Conservation (phyloP, 2,329 filamentous ascomycete genomes). For the Trichoderma lentiforme region DNA sequence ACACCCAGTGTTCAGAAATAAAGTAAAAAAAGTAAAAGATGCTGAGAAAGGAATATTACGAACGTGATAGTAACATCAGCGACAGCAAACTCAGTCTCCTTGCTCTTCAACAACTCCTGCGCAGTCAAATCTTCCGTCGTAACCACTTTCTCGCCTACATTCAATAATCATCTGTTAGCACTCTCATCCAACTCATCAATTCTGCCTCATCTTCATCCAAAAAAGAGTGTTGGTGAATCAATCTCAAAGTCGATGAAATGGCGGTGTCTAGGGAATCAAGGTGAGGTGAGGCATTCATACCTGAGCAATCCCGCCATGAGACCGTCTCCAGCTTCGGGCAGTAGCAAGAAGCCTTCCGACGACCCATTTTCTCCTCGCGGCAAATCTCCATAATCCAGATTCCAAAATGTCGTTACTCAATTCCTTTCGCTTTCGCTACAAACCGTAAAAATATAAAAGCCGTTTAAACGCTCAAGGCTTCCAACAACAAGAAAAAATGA, state of each 20-base stretch:
- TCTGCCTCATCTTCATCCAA: not conserved
- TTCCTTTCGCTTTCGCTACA: not conserved
- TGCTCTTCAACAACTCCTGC: not conserved
- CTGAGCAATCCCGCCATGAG: not conserved
- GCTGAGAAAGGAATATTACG: not conserved
- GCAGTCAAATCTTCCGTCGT: not conserved
- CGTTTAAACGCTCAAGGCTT: not conserved
- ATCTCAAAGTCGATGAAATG: not conserved
- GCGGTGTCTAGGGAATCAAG: not conserved
- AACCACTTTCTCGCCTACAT: not conserved
- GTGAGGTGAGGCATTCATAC: not conserved
- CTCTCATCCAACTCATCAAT: not conserved
- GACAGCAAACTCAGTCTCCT: not conserved
- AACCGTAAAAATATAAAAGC: not conserved
- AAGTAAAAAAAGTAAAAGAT: not conserved
- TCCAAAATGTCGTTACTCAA: not conserved
- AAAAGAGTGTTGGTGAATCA: not conserved
- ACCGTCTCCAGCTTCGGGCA: not conserved
- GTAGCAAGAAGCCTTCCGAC: not conserved
- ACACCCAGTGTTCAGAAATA: too few relatives aligned
- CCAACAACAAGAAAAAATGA: not conserved
- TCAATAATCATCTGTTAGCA: not conserved
- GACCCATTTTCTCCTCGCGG: not conserved
- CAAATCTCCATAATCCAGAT: not conserved
- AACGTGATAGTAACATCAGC: constrained; percentile 9